Conservation (phyloP, 2,329 filamentous ascomycete species). For the Curvularia verruculosa region DNA sequence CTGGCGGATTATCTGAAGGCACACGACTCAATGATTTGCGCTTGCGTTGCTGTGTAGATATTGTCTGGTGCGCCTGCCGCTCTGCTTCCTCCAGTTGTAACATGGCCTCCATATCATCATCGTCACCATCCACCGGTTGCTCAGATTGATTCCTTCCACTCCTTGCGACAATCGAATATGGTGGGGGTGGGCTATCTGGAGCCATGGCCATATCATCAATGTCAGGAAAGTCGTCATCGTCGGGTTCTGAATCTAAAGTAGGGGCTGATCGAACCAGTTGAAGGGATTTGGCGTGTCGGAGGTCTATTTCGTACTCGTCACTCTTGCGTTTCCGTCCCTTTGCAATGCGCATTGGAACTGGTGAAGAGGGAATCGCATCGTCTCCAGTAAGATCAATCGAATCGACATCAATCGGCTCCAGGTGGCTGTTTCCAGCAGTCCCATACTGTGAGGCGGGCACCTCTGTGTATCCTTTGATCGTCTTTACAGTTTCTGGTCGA, state of each 20-base stretch:
- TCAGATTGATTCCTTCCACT: constrained; percentile 4
- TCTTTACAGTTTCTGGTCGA: background rate
- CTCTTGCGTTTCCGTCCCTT: constrained; percentile 54
- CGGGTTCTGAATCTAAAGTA: constrained; percentile 21
- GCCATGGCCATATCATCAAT: constrained; percentile 47
- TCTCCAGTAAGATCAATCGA: constrained; percentile 48
- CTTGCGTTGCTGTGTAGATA: constrained; percentile 29
- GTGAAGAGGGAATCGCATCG: constrained; percentile 25
- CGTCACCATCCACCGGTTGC: constrained; percentile 1
- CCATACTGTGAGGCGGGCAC: constrained; percentile 16
- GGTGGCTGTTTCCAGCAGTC: constrained; percentile 12
- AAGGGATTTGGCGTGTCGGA: constrained; percentile 24
- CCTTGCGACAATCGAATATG: constrained; percentile 53
- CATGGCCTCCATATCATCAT: constrained; percentile 21
- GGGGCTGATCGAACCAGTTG: constrained; percentile 20
- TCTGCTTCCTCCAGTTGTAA: constrained; percentile 25
- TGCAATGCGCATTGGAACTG: constrained; percentile 20
- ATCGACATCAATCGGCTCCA: constrained; percentile 34
- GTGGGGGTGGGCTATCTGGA: constrained; percentile 43
- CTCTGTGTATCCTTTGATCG: constrained; percentile 6
- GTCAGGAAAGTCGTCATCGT: constrained; percentile 42
- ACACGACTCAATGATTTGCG: constrained; percentile 41
- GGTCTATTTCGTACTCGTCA: constrained; percentile 49
- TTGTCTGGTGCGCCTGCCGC: constrained; percentile 8
- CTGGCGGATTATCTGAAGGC: constrained; percentile 36